Evolutionary conservation across 2,329 filamentous ascomycete species (phyloP).

Genomic region (Ploettnerulaceae sp.): DNA sequence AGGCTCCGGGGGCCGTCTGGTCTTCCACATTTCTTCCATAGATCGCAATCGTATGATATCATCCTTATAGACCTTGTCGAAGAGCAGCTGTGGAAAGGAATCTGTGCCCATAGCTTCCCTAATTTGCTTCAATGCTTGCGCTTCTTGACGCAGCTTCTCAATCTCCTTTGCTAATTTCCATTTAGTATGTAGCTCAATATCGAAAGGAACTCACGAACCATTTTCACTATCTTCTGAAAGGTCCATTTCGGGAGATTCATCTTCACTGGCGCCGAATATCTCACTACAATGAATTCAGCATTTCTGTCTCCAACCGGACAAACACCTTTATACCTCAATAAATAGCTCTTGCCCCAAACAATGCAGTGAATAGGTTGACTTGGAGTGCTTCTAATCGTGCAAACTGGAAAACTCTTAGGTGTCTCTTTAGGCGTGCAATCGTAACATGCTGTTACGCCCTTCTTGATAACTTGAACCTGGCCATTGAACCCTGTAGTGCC

Average conservation of each 20-base stretch:
- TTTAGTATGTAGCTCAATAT: conserved; percentile 17
- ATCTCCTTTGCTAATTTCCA: conserved; percentile 65
- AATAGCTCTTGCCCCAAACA: conserved; percentile 96
- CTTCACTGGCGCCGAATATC: conserved; percentile 87
- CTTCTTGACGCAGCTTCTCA: conserved; percentile 77
- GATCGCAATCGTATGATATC: conserved; percentile 78
- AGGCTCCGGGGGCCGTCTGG: conserved; percentile 65
- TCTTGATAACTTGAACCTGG: conserved; percentile 94
- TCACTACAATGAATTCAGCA: conserved; percentile 48
- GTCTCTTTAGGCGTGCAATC: conserved; percentile 88
- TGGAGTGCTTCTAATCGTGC: conserved; percentile 93
- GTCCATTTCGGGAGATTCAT: conserved; percentile 74
- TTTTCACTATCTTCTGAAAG: conserved; percentile 78
- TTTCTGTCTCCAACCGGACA: background rate
- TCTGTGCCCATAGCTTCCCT: conserved; percentile 73
- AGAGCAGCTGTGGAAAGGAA: conserved; percentile 73
- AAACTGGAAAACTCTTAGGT: conserved; percentile 91
- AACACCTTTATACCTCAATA: conserved; percentile 57
- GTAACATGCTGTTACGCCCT: conserved; percentile 89
- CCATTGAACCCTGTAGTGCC: conserved; percentile 97
- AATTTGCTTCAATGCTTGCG: conserved; percentile 77
- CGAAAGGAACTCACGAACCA: conserved; percentile 40
- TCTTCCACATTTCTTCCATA: conserved; percentile 97
- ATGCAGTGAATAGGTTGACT: conserved; percentile 98
- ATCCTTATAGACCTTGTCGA: conserved; percentile 85